Evolutionary conservation across 1,284 basidiomycete species (phyloP).

Genomic region (Neotropicomus parvogracilis): DNA sequence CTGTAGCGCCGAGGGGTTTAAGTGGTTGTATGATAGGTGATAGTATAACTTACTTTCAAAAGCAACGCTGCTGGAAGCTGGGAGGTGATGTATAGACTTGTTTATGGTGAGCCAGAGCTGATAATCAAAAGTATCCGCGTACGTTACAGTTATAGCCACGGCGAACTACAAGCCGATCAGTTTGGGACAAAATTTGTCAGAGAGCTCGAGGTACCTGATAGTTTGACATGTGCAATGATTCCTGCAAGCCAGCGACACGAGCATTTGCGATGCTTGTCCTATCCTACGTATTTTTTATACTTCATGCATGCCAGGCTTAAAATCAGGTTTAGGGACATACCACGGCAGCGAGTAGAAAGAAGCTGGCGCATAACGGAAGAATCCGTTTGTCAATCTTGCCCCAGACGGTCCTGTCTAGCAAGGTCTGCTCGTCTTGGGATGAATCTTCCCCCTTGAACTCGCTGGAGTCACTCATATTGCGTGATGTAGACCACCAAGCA

Average conservation of each 20-base stretch:
- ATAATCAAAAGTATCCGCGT: constrained; percentile 10
- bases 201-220: constrained; percentile 34
- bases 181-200: background rate
- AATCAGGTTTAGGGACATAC: constrained; percentile 34
- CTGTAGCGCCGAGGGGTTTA: constrained; percentile 30
- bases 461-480: background rate
- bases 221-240: constrained; percentile 48
- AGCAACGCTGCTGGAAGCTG: constrained; percentile 59
- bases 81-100: constrained; percentile 52
- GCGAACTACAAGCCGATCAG: constrained; percentile 35
- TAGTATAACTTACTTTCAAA: constrained; percentile 40
- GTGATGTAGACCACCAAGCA: background rate
- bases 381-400: constrained; percentile 47
- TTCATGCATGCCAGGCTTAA: background rate
- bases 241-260: constrained; percentile 54
- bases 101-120: background rate
- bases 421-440: constrained; percentile 2
- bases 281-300: constrained; percentile 15
- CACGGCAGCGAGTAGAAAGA: constrained; percentile 48
- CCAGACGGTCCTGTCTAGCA: constrained; percentile 40
- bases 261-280: constrained; percentile 58
- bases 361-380: constrained; percentile 48
- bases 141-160: background rate
- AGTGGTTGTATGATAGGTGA: background rate
- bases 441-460: constrained; percentile 11